A percentile compares a stretch with the other conserved stretches of the same genome.
Evolutionary conservation across 495 filamentous ascomycete genomes (phyloP).

Genomic region (Aspergillus affinis): DNA sequence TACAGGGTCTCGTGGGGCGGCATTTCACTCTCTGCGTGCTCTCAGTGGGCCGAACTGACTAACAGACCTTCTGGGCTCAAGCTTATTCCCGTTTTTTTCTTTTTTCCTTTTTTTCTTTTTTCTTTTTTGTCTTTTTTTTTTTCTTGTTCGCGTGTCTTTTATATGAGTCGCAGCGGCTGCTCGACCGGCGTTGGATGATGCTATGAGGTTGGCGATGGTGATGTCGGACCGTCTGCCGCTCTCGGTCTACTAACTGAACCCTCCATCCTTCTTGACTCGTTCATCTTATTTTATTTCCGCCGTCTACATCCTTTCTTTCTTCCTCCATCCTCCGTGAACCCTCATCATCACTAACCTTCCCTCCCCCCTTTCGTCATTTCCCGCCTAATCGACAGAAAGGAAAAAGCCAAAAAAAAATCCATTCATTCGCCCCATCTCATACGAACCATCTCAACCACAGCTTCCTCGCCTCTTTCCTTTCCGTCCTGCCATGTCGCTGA

Average conservation of each 20-base stretch:
- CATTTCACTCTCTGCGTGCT: too few relatives aligned
- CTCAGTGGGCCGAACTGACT: too few relatives aligned
- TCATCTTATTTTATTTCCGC: background rate
- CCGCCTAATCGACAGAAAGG: background rate
- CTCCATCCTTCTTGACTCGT: background rate
- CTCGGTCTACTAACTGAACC: too few relatives aligned
- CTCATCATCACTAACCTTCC: background rate
- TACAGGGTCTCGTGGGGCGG: too few relatives aligned
- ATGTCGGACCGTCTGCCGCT: background rate
- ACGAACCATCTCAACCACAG: too few relatives aligned
- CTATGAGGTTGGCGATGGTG: background rate
- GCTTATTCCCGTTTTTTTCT: too few relatives aligned
- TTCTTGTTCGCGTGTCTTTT: too few relatives aligned
- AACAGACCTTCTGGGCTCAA: too few relatives aligned
- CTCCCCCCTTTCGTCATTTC: slow-evolving; percentile 1
- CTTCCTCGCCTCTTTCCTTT: background rate
- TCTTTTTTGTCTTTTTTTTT: too few relatives aligned
- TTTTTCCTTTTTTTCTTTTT: too few relatives aligned
- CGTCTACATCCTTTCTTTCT: background rate
- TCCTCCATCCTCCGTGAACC: background rate
- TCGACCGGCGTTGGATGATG: too few relatives aligned
- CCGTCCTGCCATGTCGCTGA: slow-evolving; percentile 3
- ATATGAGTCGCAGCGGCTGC: too few relatives aligned
- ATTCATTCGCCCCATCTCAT: background rate
- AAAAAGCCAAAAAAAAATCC: background rate